phyloP scores from a whole-genome alignment of 129 eudicot species.

The Apium graveolens region DNA sequence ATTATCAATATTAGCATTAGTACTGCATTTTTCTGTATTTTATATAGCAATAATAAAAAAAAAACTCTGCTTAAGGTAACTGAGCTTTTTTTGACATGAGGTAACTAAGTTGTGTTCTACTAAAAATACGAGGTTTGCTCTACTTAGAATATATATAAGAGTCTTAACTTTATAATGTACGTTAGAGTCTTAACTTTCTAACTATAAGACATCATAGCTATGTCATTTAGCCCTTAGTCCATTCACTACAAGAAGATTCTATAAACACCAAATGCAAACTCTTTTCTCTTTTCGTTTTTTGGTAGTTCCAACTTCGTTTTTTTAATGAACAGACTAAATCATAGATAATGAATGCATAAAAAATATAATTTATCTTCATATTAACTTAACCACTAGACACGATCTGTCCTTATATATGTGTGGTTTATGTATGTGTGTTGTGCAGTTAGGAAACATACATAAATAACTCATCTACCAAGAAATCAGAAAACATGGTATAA shows the following conservation, averaged over 20 bases:
- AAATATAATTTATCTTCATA: not conserved
- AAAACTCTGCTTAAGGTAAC: not conserved
- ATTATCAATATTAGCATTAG: too few species aligned
- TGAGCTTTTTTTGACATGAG: not conserved
- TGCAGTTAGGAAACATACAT: too few species aligned
- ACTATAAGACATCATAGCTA: not conserved
- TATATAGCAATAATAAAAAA: too few species aligned
- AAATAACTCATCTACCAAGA: too few species aligned
- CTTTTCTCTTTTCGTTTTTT: not conserved
- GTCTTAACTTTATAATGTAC: not conserved
- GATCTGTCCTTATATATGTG: too few species aligned
- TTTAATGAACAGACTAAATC: not conserved
- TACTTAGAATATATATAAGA: too few species aligned
- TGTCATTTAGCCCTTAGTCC: not conserved
- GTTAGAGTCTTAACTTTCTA: not conserved
- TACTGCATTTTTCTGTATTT: not conserved
- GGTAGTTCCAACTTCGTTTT: not conserved
- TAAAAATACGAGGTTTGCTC: too few species aligned
- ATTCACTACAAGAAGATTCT: not conserved
- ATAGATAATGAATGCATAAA: too few species aligned
- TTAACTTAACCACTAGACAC: not conserved
- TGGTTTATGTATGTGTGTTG: too few species aligned
- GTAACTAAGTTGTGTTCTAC: not conserved
- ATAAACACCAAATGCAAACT: not conserved
- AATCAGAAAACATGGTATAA: too few species aligned